Evolutionary conservation across 164 flowering plant species (phyloP).

Genomic region (Tetracentron sinense): DNA sequence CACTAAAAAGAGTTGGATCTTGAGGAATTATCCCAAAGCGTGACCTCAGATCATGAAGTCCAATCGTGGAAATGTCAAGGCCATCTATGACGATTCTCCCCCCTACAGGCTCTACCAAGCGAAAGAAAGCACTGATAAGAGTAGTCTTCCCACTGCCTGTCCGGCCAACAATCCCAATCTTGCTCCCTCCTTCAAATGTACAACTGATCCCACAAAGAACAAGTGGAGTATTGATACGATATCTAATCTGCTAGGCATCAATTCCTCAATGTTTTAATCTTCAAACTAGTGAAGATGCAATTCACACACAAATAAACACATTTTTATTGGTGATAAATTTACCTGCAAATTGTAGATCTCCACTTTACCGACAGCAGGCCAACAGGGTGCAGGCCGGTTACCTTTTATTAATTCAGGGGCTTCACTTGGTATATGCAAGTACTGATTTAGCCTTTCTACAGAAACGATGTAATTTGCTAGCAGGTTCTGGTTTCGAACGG

Average conservation of each 20-base stretch:
- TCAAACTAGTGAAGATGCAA: background rate
- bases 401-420: conserved; percentile 49
- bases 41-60: too few relatives aligned
- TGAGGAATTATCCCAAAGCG: too few relatives aligned
- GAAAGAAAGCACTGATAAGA: conserved; percentile 69
- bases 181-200: conserved; percentile 70
- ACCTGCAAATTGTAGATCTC: conserved; percentile 47
- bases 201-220: conserved; percentile 70
- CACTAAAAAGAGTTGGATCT: too few relatives aligned
- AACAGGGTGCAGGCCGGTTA: conserved; percentile 36
- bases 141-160: conserved; percentile 92
- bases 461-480: conserved; percentile 51
- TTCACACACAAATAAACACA: too few relatives aligned
- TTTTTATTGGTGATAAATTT: too few relatives aligned
- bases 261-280: background rate
- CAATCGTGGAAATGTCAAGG: conserved; percentile 67
- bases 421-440: conserved; percentile 57
- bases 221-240: conserved; percentile 41
- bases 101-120: conserved; percentile 66
- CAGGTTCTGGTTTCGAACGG: conserved; percentile 47
- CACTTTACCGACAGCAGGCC: conserved; percentile 56
- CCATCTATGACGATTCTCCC: conserved; percentile 68
- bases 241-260: conserved; percentile 41
- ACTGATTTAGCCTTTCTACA: conserved; percentile 55
- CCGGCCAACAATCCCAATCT: too few relatives aligned